A percentile compares a stretch with the other conserved stretches of the same genome.
Conservation (phyloP, 345 rosid genomes). For the Salix purpurea region DNA sequence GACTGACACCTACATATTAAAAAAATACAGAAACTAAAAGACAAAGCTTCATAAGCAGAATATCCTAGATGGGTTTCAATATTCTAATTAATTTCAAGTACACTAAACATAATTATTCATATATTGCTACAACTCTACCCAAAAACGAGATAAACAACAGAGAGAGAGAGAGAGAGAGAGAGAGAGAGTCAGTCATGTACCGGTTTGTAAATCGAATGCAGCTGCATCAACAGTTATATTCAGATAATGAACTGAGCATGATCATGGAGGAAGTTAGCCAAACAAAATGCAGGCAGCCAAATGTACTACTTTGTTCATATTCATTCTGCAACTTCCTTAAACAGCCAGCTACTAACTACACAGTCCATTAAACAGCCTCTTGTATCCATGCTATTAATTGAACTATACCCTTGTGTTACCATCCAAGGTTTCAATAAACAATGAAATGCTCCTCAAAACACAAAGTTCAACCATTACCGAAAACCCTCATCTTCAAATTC, state of each 20-base stretch:
- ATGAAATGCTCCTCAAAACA: background rate
- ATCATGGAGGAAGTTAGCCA: background rate
- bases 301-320: too few relatives aligned
- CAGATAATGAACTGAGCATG: background rate
- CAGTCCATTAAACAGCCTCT: background rate
- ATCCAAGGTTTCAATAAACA: background rate
- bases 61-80: background rate
- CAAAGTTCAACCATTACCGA: constrained; percentile 1
- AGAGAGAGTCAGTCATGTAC: background rate
- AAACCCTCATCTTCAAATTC: constrained; percentile 24
- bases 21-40: background rate
- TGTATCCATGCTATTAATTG: background rate
- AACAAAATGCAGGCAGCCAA: background rate
- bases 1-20: background rate
- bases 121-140: background rate
- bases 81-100: background rate
- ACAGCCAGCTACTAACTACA: background rate
- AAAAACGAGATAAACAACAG: background rate
- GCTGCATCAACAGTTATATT: background rate
- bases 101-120: background rate
- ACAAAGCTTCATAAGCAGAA: background rate
- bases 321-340: background rate
- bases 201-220: background rate
- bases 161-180: background rate
- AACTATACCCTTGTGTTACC: background rate